phyloP scores from a whole-genome alignment of 768 basidiomycete species.

The Kwoniella botswanensis region DNA sequence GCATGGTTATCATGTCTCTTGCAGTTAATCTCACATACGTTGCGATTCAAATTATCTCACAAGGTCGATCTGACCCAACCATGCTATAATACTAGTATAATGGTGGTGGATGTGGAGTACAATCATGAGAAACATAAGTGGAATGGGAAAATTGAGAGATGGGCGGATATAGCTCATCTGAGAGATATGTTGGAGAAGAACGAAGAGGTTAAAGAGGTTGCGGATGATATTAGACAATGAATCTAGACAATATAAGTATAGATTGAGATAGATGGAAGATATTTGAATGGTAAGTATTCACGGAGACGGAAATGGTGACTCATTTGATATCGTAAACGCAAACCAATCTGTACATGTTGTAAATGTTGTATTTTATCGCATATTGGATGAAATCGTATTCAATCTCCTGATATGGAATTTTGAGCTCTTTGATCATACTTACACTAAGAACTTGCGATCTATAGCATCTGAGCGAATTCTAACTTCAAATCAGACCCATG shows the following conservation, averaged over 20 bases:
- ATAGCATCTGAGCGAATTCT: no score
- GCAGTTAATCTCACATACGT: slow-evolving; percentile 13
- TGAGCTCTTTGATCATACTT: no score
- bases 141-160: slow-evolving; percentile 32
- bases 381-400: no score
- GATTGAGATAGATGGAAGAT: background rate
- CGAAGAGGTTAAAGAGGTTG: slow-evolving; percentile 27
- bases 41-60: slow-evolving; percentile 14
- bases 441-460: no score
- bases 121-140: slow-evolving; percentile 15
- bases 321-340: no score
- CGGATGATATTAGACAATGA: slow-evolving; percentile 27
- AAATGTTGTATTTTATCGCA: no score
- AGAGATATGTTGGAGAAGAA: slow-evolving; percentile 14
- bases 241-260: background rate
- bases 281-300: background rate
- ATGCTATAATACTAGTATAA: slow-evolving; percentile 46
- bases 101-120: slow-evolving; percentile 28
- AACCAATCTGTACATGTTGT: no score
- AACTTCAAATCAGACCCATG: no score
- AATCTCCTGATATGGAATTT: no score
- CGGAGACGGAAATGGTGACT: accelerated
- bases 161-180: slow-evolving; percentile 44
- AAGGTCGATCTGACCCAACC: slow-evolving; percentile 20
- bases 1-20: slow-evolving; percentile 36